Evolutionary conservation across 306 rosid species (phyloP).

Genomic region (Prinsepia uniflora): DNA sequence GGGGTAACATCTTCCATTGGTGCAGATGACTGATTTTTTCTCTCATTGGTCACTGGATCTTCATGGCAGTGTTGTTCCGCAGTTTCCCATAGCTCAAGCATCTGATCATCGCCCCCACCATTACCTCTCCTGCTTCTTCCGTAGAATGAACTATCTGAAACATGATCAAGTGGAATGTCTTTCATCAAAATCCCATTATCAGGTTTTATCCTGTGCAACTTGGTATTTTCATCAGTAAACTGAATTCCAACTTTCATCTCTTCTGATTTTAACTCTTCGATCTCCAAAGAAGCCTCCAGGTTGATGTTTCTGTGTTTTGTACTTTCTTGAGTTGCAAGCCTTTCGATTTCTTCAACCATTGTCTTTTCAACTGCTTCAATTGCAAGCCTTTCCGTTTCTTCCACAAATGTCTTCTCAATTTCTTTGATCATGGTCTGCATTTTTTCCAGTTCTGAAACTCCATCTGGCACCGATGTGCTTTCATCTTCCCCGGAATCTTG

Average conservation of each 20-base stretch:
- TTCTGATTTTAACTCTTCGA: conserved; percentile 27
- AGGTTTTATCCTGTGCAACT: conserved; percentile 40
- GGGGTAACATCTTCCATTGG: conserved; percentile 37
- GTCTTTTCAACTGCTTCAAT: conserved; percentile 32
- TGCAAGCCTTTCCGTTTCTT: conserved; percentile 47
- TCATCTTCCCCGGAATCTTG: conserved; percentile 30
- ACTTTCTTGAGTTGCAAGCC: conserved; percentile 25
- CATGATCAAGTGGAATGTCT: conserved; percentile 88
- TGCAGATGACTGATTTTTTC: conserved; percentile 33
- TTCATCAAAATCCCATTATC: conserved; percentile 63
- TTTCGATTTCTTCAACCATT: conserved; percentile 52
- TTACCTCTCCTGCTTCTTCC: conserved; percentile 51
- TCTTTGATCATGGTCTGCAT: conserved; percentile 52
- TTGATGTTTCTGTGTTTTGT: conserved; percentile 21
- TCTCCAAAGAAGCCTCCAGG: conserved; percentile 24
- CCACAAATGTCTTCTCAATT: conserved; percentile 39
- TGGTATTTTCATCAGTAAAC: conserved; percentile 14
- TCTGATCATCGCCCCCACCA: conserved; percentile 63
- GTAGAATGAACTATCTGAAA: conserved; percentile 49
- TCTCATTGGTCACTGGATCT: conserved; percentile 25
- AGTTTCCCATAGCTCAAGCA: conserved; percentile 92
- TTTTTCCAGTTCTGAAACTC: conserved; percentile 60
- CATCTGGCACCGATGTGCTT: conserved; percentile 31
- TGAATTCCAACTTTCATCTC: conserved; percentile 31
- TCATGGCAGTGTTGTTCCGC: conserved; percentile 47